Evolutionary conservation across 805 yeast genomes (phyloP).

Genomic region (Candida koratica): DNA sequence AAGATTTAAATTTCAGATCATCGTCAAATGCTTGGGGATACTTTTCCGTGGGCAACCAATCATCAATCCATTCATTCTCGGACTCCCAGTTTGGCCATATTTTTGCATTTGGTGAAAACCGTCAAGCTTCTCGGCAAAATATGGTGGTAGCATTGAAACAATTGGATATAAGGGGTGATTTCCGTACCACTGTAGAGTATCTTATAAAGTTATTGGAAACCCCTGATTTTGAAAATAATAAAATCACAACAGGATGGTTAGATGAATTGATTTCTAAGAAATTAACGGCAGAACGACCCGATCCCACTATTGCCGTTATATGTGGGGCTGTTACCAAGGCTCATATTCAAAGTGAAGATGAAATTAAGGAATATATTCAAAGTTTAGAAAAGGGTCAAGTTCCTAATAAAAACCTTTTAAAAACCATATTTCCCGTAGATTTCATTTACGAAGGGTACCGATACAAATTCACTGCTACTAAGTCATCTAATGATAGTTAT

Average conservation of each 20-base stretch:
- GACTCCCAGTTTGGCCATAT: slow-evolving; percentile 99
- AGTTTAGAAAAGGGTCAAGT: slow-evolving; percentile 96
- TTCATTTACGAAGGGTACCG: slow-evolving; percentile 92
- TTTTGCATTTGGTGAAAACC: slow-evolving; percentile 97
- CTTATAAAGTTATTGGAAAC: slow-evolving; percentile 92
- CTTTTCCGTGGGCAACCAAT: slow-evolving; percentile 93
- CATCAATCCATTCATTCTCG: slow-evolving; percentile 95
- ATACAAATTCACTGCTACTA: slow-evolving; percentile 93
- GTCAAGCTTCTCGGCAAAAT: slow-evolving; percentile 96
- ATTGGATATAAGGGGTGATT: slow-evolving; percentile 95
- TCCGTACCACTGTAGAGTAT: slow-evolving; percentile 96
- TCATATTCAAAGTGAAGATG: slow-evolving; percentile 68
- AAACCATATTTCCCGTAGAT: slow-evolving; percentile 87
- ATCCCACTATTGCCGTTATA: slow-evolving; percentile 80
- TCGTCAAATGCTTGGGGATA: slow-evolving; percentile 99
- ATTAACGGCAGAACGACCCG: slow-evolving; percentile 96
- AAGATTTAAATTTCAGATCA: slow-evolving; percentile 94
- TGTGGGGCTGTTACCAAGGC: slow-evolving; percentile 99
- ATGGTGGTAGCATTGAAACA: slow-evolving; percentile 99
- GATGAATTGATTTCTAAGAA: slow-evolving; percentile 92
- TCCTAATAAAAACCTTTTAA: slow-evolving; percentile 73
- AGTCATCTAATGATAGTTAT: slow-evolving; percentile 80
- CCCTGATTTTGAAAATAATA: slow-evolving; percentile 92
- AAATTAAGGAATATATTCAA: slow-evolving; percentile 61
- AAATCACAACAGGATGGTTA: slow-evolving; percentile 98